These are phyloP conservation scores for Venturia asperata DNA, from an alignment of 2,329 filamentous ascomycete species.

Conservation along the genomic window DNA sequence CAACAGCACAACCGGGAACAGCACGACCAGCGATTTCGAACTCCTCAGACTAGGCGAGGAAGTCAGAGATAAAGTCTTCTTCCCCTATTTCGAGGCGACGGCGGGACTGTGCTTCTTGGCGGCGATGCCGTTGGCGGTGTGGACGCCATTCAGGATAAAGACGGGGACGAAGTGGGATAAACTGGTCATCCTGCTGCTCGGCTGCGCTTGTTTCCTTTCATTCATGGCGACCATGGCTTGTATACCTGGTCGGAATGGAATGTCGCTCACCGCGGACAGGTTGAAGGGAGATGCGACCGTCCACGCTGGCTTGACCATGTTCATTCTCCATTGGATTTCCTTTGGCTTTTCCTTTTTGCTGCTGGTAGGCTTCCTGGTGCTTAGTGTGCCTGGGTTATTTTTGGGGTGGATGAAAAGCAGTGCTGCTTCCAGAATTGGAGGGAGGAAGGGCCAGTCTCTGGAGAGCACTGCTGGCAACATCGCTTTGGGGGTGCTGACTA, in stretches of 20 bases:
- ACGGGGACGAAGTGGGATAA: background rate
- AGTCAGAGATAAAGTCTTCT: background rate
- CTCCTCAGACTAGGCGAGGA: background rate
- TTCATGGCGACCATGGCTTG: conserved; percentile 11
- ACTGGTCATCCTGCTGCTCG: background rate
- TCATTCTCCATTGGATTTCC: conserved; percentile 7
- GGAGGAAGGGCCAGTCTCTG: background rate
- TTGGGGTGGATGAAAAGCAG: background rate
- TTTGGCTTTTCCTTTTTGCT: background rate
- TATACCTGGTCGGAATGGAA: conserved; percentile 7
- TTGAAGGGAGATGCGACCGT: background rate
- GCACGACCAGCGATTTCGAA: conserved; percentile 11
- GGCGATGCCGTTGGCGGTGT: conserved; percentile 1
- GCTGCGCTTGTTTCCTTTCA: background rate
- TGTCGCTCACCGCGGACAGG: conserved; percentile 1
- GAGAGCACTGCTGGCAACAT: background rate
- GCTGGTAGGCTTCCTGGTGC: background rate
- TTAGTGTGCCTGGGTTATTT: background rate
- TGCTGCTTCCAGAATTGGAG: background rate
- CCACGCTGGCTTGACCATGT: background rate
- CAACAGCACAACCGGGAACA: background rate
- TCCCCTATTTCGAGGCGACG: conserved; percentile 5
- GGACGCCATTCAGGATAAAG: background rate
- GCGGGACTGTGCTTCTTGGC: background rate
- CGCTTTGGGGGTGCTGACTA: background rate